Percentiles rank a stretch among this genome's conserved stretches.
These are phyloP conservation scores for Citrullus amarus DNA, from an alignment of 306 rosid species.

Conservation along the genomic window DNA sequence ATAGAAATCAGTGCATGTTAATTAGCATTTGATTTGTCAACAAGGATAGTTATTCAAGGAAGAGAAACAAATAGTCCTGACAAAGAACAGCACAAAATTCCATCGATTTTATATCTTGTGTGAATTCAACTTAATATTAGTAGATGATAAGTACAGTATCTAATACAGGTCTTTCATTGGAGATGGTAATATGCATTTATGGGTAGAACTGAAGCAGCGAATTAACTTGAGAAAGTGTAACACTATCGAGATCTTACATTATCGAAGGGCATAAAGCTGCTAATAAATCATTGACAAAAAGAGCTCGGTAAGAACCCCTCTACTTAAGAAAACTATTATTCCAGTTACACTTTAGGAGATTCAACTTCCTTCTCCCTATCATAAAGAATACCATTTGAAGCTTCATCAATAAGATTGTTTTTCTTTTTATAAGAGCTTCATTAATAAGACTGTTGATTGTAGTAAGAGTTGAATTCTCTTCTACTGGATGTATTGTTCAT, in stretches of 20 bases:
- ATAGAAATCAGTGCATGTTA: constrained; percentile 10
- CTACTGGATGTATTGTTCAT: neutral
- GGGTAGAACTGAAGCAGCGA: neutral
- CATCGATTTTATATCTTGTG: neutral
- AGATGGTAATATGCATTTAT: neutral
- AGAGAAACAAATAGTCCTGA: neutral
- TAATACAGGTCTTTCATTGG: neutral
- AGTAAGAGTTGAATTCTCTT: neutral
- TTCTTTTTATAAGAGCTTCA: neutral
- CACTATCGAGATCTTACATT: neutral
- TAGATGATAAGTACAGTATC: neutral
- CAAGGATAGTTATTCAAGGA: neutral
- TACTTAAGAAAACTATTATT: neutral
- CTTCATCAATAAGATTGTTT: neutral
- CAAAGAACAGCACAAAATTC: neutral
- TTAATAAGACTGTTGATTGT: neutral
- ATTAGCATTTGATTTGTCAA: neutral
- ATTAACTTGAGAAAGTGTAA: neutral
- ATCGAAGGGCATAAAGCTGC: neutral
- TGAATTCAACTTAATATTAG: neutral
- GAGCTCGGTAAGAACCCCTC: neutral
- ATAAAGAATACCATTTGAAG: neutral
- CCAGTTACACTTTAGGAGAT: neutral
- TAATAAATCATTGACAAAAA: neutral
- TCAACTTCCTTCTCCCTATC: neutral